phyloP scores from a whole-genome alignment of 208 protist genomes.

The Trypanosoma scelopori region DNA sequence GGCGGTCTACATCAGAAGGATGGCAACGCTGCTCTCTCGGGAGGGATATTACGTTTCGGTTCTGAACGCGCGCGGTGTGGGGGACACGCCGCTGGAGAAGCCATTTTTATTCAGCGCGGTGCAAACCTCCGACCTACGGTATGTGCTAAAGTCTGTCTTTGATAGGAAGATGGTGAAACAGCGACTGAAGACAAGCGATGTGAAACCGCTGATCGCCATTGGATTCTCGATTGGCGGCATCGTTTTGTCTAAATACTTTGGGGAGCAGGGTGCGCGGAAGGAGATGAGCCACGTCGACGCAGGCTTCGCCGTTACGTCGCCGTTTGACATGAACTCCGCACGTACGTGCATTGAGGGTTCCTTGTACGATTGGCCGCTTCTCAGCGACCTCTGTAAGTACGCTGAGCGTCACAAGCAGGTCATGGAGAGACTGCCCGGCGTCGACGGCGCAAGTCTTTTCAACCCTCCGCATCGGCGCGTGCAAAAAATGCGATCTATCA shows the following conservation, averaged over 20 bases:
- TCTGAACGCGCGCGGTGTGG: constrained; percentile 64
- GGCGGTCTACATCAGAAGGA: constrained; percentile 53
- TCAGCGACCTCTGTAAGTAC: constrained; percentile 36
- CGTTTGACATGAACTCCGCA: constrained; percentile 45
- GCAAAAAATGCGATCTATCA: constrained; percentile 17
- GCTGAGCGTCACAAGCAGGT: constrained; percentile 41
- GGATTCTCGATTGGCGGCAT: constrained; percentile 67
- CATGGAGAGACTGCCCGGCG: constrained; percentile 31
- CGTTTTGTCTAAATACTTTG: constrained; percentile 58
- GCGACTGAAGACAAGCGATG: constrained; percentile 24
- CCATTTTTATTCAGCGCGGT: constrained; percentile 58
- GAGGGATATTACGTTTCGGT: constrained; percentile 50
- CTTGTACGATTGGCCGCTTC: constrained; percentile 32
- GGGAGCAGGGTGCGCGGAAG: constrained; percentile 49
- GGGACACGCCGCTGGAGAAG: constrained; percentile 49
- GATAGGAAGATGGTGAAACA: constrained; percentile 26
- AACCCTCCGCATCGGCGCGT: constrained; percentile 23
- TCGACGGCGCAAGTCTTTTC: constrained; percentile 32
- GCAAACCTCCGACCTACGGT: constrained; percentile 61
- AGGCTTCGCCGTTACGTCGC: constrained; percentile 41
- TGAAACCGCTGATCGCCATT: constrained; percentile 50
- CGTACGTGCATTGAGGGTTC: constrained; percentile 22
- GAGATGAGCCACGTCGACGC: constrained; percentile 32
- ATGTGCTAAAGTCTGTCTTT: constrained; percentile 42
- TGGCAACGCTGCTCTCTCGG: constrained; percentile 32